Evolutionary conservation across 2,329 filamentous ascomycete genomes (phyloP).

Genomic region (Emergomyces orientalis): DNA sequence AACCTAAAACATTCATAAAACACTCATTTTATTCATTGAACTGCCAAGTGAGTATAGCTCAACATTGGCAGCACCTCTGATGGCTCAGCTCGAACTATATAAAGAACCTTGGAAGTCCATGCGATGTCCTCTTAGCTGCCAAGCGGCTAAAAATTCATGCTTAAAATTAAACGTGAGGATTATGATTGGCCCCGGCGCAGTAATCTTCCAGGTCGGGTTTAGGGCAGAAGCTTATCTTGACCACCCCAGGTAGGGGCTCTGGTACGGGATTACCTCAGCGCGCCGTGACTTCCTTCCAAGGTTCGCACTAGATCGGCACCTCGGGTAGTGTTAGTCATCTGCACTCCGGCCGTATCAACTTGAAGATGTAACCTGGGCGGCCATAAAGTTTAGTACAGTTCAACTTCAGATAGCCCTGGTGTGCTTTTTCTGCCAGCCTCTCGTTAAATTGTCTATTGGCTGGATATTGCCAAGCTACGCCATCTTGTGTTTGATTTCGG

Average conservation of each 20-base stretch:
- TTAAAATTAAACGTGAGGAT: not conserved
- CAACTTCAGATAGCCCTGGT: not conserved
- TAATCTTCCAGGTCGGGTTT: not conserved
- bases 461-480: not conserved
- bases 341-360: not conserved
- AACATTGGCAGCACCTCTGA: not conserved
- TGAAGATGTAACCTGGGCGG: not conserved
- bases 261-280: too few relatives aligned
- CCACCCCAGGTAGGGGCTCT: not conserved
- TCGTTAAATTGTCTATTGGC: not conserved
- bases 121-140: too few relatives aligned
- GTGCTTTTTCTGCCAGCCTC: not conserved
- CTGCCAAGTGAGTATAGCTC: not conserved
- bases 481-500: not conserved
- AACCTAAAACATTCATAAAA: not conserved
- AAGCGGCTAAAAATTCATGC: not conserved
- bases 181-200: not conserved
- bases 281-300: too few relatives aligned
- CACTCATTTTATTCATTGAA: not conserved
- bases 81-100: not conserved
- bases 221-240: not conserved
- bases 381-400: not conserved
- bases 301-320: not conserved
- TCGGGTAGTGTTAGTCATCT: not conserved
- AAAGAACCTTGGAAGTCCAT: too few relatives aligned